phyloP scores from a whole-genome alignment of 2,329 filamentous ascomycete species.

The Sporothrix variecibatus region DNA sequence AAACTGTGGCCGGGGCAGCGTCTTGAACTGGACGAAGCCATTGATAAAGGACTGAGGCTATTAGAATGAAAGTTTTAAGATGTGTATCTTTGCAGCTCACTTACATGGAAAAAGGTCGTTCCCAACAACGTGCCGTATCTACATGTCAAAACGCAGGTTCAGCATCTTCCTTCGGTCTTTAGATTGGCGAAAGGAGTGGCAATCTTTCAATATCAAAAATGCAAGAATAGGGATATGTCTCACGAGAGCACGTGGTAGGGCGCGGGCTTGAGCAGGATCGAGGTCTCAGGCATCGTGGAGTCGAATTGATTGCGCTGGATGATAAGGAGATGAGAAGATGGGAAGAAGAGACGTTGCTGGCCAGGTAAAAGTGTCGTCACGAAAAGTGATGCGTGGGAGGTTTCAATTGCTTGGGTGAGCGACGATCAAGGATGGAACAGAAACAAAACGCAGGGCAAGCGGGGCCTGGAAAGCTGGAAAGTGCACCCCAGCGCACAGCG shows the following conservation, averaged over 20 bases:
- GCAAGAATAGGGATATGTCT: conserved; percentile 29
- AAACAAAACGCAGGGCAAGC: conserved; percentile 11
- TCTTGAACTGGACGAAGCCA: conserved; percentile 73
- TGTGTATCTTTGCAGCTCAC: conserved; percentile 3
- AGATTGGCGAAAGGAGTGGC: conserved; percentile 1
- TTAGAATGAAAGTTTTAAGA: background rate
- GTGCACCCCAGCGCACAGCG: background rate
- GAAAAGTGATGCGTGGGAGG: background rate
- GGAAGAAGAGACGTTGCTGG: background rate
- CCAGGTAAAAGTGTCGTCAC: background rate
- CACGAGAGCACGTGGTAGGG: conserved; percentile 79
- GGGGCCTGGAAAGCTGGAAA: conserved; percentile 5
- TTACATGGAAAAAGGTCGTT: conserved; percentile 80
- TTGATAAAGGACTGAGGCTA: conserved; percentile 64
- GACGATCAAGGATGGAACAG: background rate
- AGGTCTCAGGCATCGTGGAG: conserved; percentile 47
- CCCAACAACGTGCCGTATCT: conserved; percentile 90
- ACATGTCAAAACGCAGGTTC: conserved; percentile 20
- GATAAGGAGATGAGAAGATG: background rate
- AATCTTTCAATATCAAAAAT: background rate
- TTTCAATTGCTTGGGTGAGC: background rate
- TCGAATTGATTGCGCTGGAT: background rate
- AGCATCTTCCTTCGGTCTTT: conserved; percentile 1
- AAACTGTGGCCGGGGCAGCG: conserved; percentile 78
- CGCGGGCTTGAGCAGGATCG: conserved; percentile 62